Percentiles rank a stretch among this genome's conserved stretches.
Conservation (phyloP, 768 basidiomycete species). For the Leccinum sublutescens region DNA sequence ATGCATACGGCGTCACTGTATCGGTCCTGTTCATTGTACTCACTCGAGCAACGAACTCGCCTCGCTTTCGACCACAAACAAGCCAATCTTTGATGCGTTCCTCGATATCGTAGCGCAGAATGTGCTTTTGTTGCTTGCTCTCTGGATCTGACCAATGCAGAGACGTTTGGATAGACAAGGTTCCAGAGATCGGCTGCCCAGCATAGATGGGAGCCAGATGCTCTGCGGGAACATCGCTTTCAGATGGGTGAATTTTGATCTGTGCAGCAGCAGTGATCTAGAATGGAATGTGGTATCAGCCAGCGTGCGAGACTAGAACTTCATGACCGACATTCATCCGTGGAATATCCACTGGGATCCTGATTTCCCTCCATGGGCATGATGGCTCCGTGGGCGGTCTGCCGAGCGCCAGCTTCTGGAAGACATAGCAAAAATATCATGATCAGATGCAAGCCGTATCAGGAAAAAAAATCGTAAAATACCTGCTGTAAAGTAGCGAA, state of each 20-base stretch:
- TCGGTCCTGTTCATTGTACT: constrained; percentile 18
- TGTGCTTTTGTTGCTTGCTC: constrained; percentile 43
- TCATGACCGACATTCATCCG: constrained; percentile 62
- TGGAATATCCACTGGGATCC: constrained; percentile 85
- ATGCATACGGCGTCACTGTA: not conserved
- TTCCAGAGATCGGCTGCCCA: constrained; percentile 79
- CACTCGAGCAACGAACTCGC: constrained; percentile 76
- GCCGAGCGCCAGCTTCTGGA: constrained; percentile 39
- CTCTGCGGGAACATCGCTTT: constrained; percentile 28
- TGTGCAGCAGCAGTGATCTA: constrained; percentile 68
- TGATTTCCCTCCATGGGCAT: constrained; percentile 67
- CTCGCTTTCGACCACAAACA: constrained; percentile 83
- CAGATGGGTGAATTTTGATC: constrained; percentile 46
- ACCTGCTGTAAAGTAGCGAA: constrained; percentile 35
- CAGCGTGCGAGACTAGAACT: not conserved
- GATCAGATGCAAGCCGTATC: constrained; percentile 28
- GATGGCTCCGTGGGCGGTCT: constrained; percentile 36
- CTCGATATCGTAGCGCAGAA: constrained; percentile 77
- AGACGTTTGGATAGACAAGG: constrained; percentile 64
- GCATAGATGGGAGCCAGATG: constrained; percentile 60
- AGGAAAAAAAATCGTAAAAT: not conserved
- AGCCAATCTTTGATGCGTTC: constrained; percentile 86
- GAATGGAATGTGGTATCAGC: constrained; percentile 11
- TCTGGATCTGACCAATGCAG: constrained; percentile 71
- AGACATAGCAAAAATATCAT: constrained; percentile 25